Conservation (phyloP, 2,329 filamentous ascomycete species). For the Harringtonia lauricola region DNA sequence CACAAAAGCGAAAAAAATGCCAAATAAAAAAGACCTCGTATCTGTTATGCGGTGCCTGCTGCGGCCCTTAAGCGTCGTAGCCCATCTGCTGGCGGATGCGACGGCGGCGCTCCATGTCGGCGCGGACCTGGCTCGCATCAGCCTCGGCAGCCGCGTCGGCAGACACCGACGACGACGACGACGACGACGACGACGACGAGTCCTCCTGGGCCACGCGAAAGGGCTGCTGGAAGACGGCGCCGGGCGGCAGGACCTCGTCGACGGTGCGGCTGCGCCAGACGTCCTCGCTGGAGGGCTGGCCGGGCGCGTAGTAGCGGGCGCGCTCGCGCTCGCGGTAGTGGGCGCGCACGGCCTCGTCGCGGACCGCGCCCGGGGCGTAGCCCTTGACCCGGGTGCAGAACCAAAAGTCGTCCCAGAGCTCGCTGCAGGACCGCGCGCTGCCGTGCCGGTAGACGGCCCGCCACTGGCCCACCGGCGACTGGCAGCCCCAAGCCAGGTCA, state of each 20-base stretch:
- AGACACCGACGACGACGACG: too few relatives aligned
- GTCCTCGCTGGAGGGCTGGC: slow-evolving; percentile 69
- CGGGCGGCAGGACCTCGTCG: slow-evolving; percentile 43
- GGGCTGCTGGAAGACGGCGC: slow-evolving; percentile 28
- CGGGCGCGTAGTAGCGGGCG: slow-evolving; percentile 56
- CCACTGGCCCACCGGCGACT: slow-evolving; percentile 83
- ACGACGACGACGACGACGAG: slow-evolving; percentile 19
- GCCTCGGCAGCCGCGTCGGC: slow-evolving; percentile 13
- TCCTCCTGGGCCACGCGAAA: slow-evolving; percentile 25
- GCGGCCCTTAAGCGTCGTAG: slow-evolving; percentile 13
- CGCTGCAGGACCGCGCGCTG: slow-evolving; percentile 60
- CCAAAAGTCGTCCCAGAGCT: slow-evolving; percentile 92
- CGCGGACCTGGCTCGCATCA: slow-evolving; percentile 29
- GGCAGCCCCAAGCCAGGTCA: slow-evolving; percentile 90
- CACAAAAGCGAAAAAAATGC: too few relatives aligned
- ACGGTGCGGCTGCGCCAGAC: slow-evolving; percentile 63
- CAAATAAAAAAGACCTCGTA: too few relatives aligned
- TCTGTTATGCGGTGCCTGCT: too few relatives aligned
- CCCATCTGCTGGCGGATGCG: slow-evolving; percentile 23
- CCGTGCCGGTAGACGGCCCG: slow-evolving; percentile 86
- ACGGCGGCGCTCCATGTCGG: slow-evolving; percentile 25
- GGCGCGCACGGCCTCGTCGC: slow-evolving; percentile 50
- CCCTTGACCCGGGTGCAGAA: slow-evolving; percentile 85
- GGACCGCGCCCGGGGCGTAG: slow-evolving; percentile 41
- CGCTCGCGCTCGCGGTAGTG: slow-evolving; percentile 57